Evolutionary conservation across 1,284 basidiomycete genomes (phyloP).

Genomic region (Cutaneotrichosporon sp.): DNA sequence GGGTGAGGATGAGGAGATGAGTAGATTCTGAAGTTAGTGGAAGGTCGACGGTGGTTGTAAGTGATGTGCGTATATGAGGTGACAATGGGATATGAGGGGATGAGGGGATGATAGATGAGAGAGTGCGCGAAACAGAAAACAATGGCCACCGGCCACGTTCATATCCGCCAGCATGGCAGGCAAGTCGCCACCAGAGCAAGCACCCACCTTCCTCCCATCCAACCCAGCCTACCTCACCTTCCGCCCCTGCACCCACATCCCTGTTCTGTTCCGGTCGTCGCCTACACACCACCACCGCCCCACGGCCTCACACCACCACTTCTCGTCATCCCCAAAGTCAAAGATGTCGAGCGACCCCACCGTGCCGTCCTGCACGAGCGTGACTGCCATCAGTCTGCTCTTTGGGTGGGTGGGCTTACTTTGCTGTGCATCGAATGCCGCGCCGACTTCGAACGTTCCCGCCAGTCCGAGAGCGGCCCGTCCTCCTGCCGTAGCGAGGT

Average conservation of each 20-base stretch:
- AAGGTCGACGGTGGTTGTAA: background rate
- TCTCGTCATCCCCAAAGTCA: constrained; percentile 46
- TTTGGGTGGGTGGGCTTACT: constrained; percentile 58
- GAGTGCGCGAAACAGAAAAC: background rate
- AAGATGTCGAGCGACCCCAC: constrained; percentile 61
- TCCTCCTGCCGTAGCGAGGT: constrained; percentile 74
- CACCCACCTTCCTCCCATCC: background rate
- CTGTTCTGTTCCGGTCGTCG: constrained; percentile 63
- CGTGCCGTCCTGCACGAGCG: constrained; percentile 53
- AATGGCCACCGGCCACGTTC: background rate
- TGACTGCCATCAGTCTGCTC: constrained; percentile 21
- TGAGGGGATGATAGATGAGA: background rate
- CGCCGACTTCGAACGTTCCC: constrained; percentile 65
- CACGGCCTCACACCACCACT: constrained; percentile 60
- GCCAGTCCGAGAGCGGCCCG: constrained; percentile 62
- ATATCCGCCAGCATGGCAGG: background rate
- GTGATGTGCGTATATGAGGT: background rate
- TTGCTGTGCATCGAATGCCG: constrained; percentile 76
- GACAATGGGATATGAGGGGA: background rate
- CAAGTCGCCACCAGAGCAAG: background rate
- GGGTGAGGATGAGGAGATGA: background rate
- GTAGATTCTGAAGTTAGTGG: background rate
- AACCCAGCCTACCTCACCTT: constrained; percentile 9
- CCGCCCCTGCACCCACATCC: constrained; percentile 71
- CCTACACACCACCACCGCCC: constrained; percentile 89